Evolutionary conservation across 2,329 filamentous ascomycete genomes (phyloP), one percentile per base, ranked within the genome.

Genomic region (Xylogone sp.): DNA sequence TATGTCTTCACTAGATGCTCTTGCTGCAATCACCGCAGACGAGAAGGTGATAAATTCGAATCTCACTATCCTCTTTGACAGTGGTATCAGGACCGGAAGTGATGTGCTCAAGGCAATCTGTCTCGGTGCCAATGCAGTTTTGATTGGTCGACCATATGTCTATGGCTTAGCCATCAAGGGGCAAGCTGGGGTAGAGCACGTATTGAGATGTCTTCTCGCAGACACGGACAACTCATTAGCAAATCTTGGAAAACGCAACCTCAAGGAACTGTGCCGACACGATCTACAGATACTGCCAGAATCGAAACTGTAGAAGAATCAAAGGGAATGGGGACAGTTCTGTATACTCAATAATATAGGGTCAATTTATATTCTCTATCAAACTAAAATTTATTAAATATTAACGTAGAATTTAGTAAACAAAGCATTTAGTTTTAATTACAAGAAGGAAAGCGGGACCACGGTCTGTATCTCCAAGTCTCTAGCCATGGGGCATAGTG

Each of bases 41-140:
- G 8, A 7, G 13, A 31, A 7, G 8, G 79, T 79, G 1, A 82
- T 81, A 0, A 78, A 83, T 4, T 72, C 73, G 16, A 74, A 71
- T 50, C 71, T 84, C n/a, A 75, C 76, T 0, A 71, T 87, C 27
- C 74, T 85, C 46, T 75, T 86, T 12, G 84, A 87, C 59, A 75
- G 72, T 9, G 78, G 79, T 0, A 73, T 82, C 34, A 60, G 78
- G n/a, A 71, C 74, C n/a, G 79, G 77, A 0, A 75, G 71, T 1
- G 79, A 82, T 57, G 69, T 81, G 9, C 75, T 82, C 67, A 81
- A 81, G 60, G 78, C 78, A 1, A 62, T 78, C 8, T 74, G 74
- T 1, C 61, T 78, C 4, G 71, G 81, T 1, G 81, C 79, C 1
- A 75, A 78, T 57, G 76, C 71, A 5, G 77, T 82, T 3, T 65